A percentile compares a stretch with the other conserved stretches of the same genome.
Conservation (phyloP, 495 filamentous ascomycete genomes). For the Glutinoglossum americanum region DNA sequence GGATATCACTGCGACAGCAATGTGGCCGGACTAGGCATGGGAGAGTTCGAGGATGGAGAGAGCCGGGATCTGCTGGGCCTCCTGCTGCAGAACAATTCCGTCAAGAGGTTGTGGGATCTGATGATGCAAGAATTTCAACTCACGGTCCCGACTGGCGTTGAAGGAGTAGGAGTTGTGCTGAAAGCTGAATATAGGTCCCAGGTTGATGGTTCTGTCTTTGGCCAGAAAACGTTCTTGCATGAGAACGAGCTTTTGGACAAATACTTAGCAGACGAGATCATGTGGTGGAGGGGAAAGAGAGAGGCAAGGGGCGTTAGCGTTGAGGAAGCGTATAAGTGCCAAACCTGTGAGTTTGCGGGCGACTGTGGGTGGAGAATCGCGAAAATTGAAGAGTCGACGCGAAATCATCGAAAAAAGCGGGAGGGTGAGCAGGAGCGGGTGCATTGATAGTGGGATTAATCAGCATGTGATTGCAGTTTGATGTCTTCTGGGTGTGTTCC, state of each 20-base stretch:
- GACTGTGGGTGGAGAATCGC: slow-evolving; percentile 4
- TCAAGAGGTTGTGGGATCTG: slow-evolving; percentile 39
- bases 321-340: slow-evolving; percentile 81
- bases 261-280: slow-evolving; percentile 48
- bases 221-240: slow-evolving; percentile 45
- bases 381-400: slow-evolving; percentile 4
- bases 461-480: no score
- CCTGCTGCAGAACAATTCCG: slow-evolving; percentile 35
- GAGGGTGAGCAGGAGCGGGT: no score
- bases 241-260: slow-evolving; percentile 35
- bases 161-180: slow-evolving; percentile 31
- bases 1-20: slow-evolving; percentile 9
- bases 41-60: not conserved
- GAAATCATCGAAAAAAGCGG: not conserved
- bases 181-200: slow-evolving; percentile 39
- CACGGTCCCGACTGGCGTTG: slow-evolving; percentile 30
- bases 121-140: slow-evolving; percentile 39
- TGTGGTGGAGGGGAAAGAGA: slow-evolving; percentile 74
- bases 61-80: slow-evolving; percentile 18
- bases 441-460: no score
- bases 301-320: slow-evolving; percentile 59
- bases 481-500: no score
- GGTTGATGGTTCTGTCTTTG: slow-evolving; percentile 33
- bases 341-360: slow-evolving; percentile 6
- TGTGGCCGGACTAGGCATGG: not conserved